Percentiles rank a stretch among this genome's conserved stretches.
These are phyloP conservation scores for Manihot esculenta DNA, from an alignment of 441 rosid species.

Conservation along the genomic window DNA sequence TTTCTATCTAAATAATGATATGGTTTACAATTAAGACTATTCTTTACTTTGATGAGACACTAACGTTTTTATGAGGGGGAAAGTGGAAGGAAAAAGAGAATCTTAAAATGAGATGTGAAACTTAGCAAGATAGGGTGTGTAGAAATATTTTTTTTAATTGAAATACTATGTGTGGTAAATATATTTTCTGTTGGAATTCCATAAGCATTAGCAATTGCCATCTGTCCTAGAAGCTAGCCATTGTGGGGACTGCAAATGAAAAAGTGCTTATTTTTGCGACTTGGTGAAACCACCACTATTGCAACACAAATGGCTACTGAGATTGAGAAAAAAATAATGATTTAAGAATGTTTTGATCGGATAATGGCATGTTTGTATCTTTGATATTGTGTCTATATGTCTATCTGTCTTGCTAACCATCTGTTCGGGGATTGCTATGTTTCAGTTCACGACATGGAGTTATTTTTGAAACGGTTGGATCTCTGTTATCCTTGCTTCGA, in stretches of 20 bases:
- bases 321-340: background rate
- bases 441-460: conserved; percentile 72
- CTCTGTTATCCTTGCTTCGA: conserved; percentile 83
- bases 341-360: background rate
- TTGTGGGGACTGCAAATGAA: background rate
- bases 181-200: background rate
- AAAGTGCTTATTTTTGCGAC: background rate
- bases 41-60: background rate
- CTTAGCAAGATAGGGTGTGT: background rate
- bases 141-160: background rate
- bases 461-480: conserved; percentile 83
- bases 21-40: background rate
- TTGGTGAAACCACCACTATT: background rate
- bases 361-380: background rate
- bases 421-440: conserved; percentile 1
- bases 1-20: background rate
- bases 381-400: background rate
- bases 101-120: background rate
- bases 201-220: background rate
- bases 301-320: background rate
- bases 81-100: background rate
- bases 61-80: background rate
- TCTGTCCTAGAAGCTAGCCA: background rate
- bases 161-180: background rate
- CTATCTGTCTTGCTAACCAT: background rate